Evolutionary conservation across 257 asterid species (phyloP).

Genomic region (Fraxinus pennsylvanica): DNA sequence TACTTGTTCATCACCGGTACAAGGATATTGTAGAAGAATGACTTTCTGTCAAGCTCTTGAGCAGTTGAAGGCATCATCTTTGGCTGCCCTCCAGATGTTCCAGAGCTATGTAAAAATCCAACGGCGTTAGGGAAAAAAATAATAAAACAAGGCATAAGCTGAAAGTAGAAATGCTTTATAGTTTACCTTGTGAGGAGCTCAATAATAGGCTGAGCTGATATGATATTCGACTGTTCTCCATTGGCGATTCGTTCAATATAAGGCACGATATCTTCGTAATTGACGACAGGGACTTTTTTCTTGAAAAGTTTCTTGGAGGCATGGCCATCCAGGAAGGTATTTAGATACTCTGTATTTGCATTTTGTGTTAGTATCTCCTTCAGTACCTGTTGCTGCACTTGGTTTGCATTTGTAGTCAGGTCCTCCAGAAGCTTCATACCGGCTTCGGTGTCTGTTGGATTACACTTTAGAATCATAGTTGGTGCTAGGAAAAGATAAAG

Average conservation of each 20-base stretch:
- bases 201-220: constrained; percentile 64
- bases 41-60: constrained; percentile 63
- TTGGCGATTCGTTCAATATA: constrained; percentile 71
- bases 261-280: constrained; percentile 65
- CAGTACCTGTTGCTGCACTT: constrained; percentile 50
- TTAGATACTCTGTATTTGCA: constrained; percentile 55
- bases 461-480: background rate
- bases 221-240: constrained; percentile 69
- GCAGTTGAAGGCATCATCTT: constrained; percentile 93
- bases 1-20: constrained; percentile 79
- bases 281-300: constrained; percentile 56
- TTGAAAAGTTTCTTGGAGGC: constrained; percentile 45
- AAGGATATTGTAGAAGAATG: constrained; percentile 71
- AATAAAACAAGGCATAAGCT: background rate
- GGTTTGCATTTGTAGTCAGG: constrained; percentile 51
- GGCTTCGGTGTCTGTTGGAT: background rate
- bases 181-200: constrained; percentile 75
- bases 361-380: constrained; percentile 56
- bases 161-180: background rate
- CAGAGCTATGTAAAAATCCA: constrained; percentile 46
- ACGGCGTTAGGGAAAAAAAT: constrained; percentile 7
- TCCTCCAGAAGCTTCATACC: constrained; percentile 37
- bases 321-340: background rate
- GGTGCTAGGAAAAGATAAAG: background rate
- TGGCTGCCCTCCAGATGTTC: constrained; percentile 85